Evolutionary conservation across 371 early-diverging fungal genomes (phyloP), one percentile per base, ranked within the genome.

Genomic region (Rhizopus sp.): DNA sequence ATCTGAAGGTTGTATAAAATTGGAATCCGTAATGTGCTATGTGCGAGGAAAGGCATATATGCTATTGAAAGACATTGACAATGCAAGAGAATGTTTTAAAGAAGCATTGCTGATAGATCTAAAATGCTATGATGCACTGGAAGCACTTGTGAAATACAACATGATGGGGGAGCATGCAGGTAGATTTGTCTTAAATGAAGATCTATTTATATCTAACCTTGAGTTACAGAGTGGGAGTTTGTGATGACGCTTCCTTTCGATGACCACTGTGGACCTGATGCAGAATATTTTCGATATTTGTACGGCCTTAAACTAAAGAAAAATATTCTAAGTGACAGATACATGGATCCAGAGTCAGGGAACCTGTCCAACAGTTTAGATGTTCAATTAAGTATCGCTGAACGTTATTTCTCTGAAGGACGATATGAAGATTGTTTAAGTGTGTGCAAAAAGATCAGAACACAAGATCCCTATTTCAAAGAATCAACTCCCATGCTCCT

Each of bases 91-190:
- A 15, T 76, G 79, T 55, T 89, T 82, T 56, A 82, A 82, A 50
- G 84, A 88, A 53, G 85, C 93, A 3, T 70, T 90, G 12, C 49
- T 31, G 5, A 63, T 80, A 0, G 93, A 92, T 65, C 81, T 86
- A 9, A 82, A 86, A 56, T 89, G 89, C 53, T 86, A 77, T 55
- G 90, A 85, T 81, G 87, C 92, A 4, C 72, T 88, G 38, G 75
- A 86, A 23, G 75, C 73, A 41, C 68, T 90, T 37, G 64, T 87
- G 0, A 64, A 70, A 39, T 73, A 81, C 59, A 81, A 85, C 56
- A 72, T 88, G 79, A 58, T 90, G 73, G 85, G 78, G 4, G 73
- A 71, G 32, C 72, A 69, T 46, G 84, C 80, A 75, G 90, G 91
- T 88, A 63, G 23, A 61, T 2, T 9, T 5, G 42, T 1, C 16